A percentile compares a stretch with the other conserved stretches of the same genome.
Evolutionary conservation across 768 basidiomycete genomes (phyloP).

Genomic region (Russula vinacea): DNA sequence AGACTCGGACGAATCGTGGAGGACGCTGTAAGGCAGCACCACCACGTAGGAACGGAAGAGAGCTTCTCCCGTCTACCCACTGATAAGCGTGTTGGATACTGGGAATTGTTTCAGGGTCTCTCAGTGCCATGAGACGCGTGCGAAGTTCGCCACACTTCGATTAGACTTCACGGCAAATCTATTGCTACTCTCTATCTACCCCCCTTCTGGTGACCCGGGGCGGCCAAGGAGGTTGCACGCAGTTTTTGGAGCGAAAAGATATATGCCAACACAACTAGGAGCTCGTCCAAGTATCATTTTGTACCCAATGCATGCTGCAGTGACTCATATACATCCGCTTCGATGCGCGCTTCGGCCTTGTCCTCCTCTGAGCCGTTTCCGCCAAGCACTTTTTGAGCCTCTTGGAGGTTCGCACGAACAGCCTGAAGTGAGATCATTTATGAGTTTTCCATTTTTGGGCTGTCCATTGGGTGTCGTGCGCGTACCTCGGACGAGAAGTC

Average conservation of each 20-base stretch:
- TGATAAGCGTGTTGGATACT: neutral
- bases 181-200: constrained; percentile 5
- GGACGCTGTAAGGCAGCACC: neutral
- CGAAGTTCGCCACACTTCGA: neutral
- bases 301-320: constrained; percentile 78
- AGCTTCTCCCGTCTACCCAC: neutral
- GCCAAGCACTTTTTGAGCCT: constrained; percentile 75
- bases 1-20: neutral
- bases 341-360: constrained; percentile 89
- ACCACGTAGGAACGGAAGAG: neutral
- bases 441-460: constrained; percentile 7
- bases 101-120: neutral
- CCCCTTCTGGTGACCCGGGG: neutral
- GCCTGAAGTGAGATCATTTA: constrained; percentile 49
- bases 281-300: constrained; percentile 38
- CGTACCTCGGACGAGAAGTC: constrained; percentile 86
- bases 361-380: constrained; percentile 90
- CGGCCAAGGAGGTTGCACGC: neutral
- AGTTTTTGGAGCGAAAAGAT: neutral
- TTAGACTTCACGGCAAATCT: neutral
- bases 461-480: constrained; percentile 11
- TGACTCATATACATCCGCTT: constrained; percentile 95
- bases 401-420: constrained; percentile 82
- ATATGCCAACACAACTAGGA: constrained; percentile 13
- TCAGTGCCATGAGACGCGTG: neutral